Base-by-base conservation (phyloP, 371 early-diverging fungal genomes). In the Blyttiomyces sp. region DNA sequence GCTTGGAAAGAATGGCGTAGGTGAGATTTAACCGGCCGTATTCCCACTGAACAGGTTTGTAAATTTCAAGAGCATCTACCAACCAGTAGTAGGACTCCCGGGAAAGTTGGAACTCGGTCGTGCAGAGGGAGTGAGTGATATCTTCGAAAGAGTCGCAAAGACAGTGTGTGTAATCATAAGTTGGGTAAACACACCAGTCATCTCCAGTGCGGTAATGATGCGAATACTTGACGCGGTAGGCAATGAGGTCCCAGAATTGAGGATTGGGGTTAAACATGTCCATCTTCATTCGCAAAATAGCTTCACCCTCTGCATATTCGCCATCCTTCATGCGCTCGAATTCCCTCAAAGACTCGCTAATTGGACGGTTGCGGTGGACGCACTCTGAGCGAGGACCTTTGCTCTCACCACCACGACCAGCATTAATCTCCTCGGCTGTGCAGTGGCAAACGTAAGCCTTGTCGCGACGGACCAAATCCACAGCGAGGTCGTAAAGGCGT, bases 41-140 rank as follows among this genome's bases (percentile, higher is more conserved):
- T 76, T 99, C 99, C 99, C 99, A 99, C 83, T 99, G 99, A 28
- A 99, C 98, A 24, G 99, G 99, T 80, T 98, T 98, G 83, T 99
- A 99, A 0, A 99, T 83, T 65, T 96, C 96, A 36, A 99, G 84
- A 27, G 96, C 95, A 70, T 99, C 97, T 45, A 95, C 90, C 31
- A 99, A 87, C 99, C 99, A 99, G 78, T 99, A 96, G 79, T 99
- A 99, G 43, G 95, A 92, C 62, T 91, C 90, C 59, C 98, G 89
- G 27, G 97, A 89, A 69, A 89, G 91, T 61, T 76, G 86, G 76
- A 99, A 99, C 77, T 99, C 99, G 43, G 90, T 85, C 2, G 99
- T 99, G 83, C 99, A 99, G 62, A 99, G 88, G 21, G 98, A 97
- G 74, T 99, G 99, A 1, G 99, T 98, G 57, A 99, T 99, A 83